Conservation (phyloP, 805 yeast genomes). For the Saccharomycopsis sp. region DNA sequence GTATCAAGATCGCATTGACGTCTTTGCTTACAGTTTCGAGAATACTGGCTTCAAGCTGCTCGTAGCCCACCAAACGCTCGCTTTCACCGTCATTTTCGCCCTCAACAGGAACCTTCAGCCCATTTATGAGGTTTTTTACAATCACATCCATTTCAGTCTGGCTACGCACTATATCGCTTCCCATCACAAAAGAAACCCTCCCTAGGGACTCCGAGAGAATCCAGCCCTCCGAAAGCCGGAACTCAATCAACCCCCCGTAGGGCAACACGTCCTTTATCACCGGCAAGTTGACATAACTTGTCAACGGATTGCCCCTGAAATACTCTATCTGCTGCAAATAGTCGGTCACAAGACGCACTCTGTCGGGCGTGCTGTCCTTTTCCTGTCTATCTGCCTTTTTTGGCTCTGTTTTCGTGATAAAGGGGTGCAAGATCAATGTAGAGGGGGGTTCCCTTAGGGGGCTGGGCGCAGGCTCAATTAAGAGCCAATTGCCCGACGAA, state of each 20-base stretch:
- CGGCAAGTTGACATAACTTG: slow-evolving; percentile 50
- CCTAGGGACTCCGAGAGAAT: slow-evolving; percentile 32
- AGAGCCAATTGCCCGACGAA: slow-evolving; percentile 46
- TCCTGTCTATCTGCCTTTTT: slow-evolving; percentile 23
- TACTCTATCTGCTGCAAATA: slow-evolving; percentile 16
- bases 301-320: slow-evolving; percentile 32
- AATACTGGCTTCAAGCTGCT: slow-evolving; percentile 35
- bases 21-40: slow-evolving; percentile 37
- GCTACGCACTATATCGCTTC: slow-evolving; percentile 41
- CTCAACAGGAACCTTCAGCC: background rate
- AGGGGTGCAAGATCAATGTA: slow-evolving; percentile 38
- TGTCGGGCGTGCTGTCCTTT: background rate
- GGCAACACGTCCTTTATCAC: slow-evolving; percentile 38
- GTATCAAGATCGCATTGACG: slow-evolving; percentile 50
- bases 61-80: slow-evolving; percentile 50
- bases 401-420: slow-evolving; percentile 35
- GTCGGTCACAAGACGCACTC: background rate
- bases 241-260: slow-evolving; percentile 51
- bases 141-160: slow-evolving; percentile 28
- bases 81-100: background rate
- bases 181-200: slow-evolving; percentile 39
- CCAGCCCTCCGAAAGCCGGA: slow-evolving; percentile 46
- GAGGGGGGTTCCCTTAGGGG: slow-evolving; percentile 26
- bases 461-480: slow-evolving; percentile 40
- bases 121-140: slow-evolving; percentile 8